A percentile compares a stretch with the other conserved stretches of the same genome.
Conservation (phyloP, 164 flowering plant species). For the Vitis amurensis region DNA sequence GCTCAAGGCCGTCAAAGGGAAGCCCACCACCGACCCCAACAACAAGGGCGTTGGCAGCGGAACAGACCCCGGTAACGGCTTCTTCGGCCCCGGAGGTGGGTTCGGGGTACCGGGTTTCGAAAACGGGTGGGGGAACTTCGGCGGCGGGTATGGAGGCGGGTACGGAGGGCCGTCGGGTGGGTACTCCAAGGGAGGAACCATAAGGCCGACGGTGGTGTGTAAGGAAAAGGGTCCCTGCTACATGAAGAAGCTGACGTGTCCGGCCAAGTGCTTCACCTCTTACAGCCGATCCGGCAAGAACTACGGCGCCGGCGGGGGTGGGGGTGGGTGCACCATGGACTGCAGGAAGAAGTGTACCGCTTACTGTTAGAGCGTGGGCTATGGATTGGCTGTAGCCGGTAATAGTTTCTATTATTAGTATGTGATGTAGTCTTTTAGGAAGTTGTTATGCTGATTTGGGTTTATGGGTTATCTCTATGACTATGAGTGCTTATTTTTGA, state of each 20-base stretch:
- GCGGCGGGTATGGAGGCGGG: conserved; percentile 81
- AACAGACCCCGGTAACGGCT: conserved; percentile 21
- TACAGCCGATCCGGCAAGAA: conserved; percentile 79
- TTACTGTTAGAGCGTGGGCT: conserved; percentile 45
- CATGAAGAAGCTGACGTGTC: conserved; percentile 75
- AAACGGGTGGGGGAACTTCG: conserved; percentile 38
- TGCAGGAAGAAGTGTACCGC: conserved; percentile 84
- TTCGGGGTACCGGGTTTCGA: conserved; percentile 56
- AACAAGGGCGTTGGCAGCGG: conserved; percentile 17
- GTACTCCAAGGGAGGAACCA: conserved; percentile 45
- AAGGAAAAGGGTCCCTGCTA: conserved; percentile 77
- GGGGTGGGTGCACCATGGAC: conserved; percentile 95
- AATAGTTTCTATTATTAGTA: not conserved
- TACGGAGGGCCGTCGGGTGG: conserved; percentile 76
- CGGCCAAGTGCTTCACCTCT: conserved; percentile 80
- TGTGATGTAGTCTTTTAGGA: not conserved
- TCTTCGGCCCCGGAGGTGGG: conserved; percentile 39
- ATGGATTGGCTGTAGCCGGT: not conserved
- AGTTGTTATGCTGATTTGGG: not conserved
- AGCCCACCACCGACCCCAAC: conserved; percentile 12
- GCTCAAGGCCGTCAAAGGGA: conserved; percentile 18
- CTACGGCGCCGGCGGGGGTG: conserved; percentile 86
- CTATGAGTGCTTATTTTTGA: no score
- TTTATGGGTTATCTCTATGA: no score
- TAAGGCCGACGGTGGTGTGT: conserved; percentile 65